phyloP scores from a whole-genome alignment of 345 rosid genomes.

The Gynandropsis gynandra region DNA sequence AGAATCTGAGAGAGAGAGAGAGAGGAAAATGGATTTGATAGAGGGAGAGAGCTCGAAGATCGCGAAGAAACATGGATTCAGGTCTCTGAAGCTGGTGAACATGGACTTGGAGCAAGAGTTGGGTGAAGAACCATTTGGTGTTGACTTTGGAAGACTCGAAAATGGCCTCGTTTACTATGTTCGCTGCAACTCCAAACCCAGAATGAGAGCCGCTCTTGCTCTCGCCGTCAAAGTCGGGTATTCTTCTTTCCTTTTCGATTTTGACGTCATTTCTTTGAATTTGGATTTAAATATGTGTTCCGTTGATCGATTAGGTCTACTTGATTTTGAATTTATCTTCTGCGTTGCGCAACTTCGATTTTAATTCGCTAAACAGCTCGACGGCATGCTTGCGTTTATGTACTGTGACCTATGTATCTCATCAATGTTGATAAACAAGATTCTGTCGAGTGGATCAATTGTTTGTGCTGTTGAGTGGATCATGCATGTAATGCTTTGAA shows the following conservation, averaged over 20 bases:
- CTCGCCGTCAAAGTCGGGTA: slow-evolving; percentile 88
- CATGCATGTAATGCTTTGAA: background rate
- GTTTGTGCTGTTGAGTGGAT: slow-evolving; percentile 8
- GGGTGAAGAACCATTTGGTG: slow-evolving; percentile 56
- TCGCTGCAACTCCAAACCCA: slow-evolving; percentile 77
- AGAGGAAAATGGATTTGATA: slow-evolving; percentile 53
- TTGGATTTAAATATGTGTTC: background rate
- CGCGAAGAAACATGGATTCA: slow-evolving; percentile 58
- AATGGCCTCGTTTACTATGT: slow-evolving; percentile 85
- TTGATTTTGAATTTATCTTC: background rate
- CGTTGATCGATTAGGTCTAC: slow-evolving; percentile 4
- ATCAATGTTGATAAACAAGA: too few relatives aligned
- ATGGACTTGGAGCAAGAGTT: slow-evolving; percentile 49
- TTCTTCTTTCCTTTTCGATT: slow-evolving; percentile 7
- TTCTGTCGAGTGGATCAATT: background rate
- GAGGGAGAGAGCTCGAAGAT: slow-evolving; percentile 51
- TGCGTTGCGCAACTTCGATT: background rate
- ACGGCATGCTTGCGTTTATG: background rate
- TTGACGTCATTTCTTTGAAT: background rate
- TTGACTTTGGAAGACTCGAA: slow-evolving; percentile 64
- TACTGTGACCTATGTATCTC: background rate
- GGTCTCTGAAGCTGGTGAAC: slow-evolving; percentile 69
- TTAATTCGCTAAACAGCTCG: background rate
- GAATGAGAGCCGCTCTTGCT: slow-evolving; percentile 84
- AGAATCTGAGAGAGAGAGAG: slow-evolving; percentile 14